Evolutionary conservation across 768 basidiomycete genomes (phyloP).

Genomic region (Tylopilus balloui): DNA sequence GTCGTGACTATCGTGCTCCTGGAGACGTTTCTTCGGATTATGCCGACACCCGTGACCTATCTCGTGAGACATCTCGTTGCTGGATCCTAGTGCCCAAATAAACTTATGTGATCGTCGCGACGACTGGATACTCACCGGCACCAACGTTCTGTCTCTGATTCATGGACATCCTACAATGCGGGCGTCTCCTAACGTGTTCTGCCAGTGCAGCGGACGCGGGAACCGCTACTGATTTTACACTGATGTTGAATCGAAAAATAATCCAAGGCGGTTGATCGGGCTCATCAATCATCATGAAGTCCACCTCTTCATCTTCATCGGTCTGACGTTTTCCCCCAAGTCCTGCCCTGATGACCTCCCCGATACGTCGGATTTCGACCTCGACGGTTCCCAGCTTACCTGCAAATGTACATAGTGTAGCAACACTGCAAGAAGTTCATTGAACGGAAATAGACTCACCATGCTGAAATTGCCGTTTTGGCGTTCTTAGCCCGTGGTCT

Average conservation of each 20-base stretch:
- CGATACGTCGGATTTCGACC: constrained; percentile 17
- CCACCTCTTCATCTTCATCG: background rate
- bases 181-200: background rate
- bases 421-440: background rate
- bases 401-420: background rate
- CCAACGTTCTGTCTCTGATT: background rate
- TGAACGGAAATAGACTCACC: background rate
- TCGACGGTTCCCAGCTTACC: constrained; percentile 9
- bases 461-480: background rate
- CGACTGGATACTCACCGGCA: background rate
- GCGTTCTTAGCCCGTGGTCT: constrained; percentile 9
- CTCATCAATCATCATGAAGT: constrained; percentile 13
- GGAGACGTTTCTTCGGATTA: background rate
- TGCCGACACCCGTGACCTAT: background rate
- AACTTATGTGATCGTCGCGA: background rate
- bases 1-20: background rate
- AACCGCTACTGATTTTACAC: background rate
- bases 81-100: background rate
- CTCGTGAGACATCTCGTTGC: background rate
- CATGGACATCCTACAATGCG: background rate
- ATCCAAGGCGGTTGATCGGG: constrained; percentile 13
- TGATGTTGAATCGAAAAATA: constrained; percentile 10
- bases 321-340: background rate
- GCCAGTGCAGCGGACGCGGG: background rate
- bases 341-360: constrained; percentile 7